Base-by-base conservation (phyloP, 345 rosid species). In the Corchorus capsularis region DNA sequence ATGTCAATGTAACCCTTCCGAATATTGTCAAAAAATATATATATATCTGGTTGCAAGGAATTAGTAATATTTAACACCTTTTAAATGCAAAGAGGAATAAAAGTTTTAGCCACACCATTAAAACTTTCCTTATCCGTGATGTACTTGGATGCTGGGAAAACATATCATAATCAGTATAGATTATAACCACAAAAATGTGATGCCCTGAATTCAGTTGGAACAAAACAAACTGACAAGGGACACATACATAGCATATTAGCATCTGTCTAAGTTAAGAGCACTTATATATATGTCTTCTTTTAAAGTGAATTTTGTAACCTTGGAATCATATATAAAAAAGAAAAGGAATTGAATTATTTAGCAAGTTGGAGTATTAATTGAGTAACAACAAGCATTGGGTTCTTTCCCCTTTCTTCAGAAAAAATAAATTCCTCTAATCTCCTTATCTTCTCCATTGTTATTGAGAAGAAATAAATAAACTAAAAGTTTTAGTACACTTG, bases 261-360 rank as follows among this genome's bases (percentile, higher is more conserved):
- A 64, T 41, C 49, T 64, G 12, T 27, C 56, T 13, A 46, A 11
- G 16, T 6, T 46, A 12, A 12, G 20, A 49, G 20, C 57, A 68
- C 57, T 49, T 1, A 22, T 27, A 49, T 47, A 22, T 27, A 49
- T 47, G 8, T 68, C 43, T 27, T 49, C 56, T 32, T 47, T 54
- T 16, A 13, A 22, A 12, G 55, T 46, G 14, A 46, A 46, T 67
- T 46, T 46, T 46, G 6, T 47, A 49, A 7, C 49, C 10, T 15
- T 34, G 32, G 73, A 69, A 69, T 69, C 50, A 50, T 52, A 5
- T 4, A 50, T 15, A 1, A 37, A 47, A 47, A 14, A 37, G 14
- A 49, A 46, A 43, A 1, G 27, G 73, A 69, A 69, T 69, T 34
- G 57, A 69, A 49, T 50, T 19, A 50, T 68, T 8, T 27, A 68